These are phyloP conservation scores for Colletotrichum orbiculare DNA, from an alignment of 2,329 filamentous ascomycete species.

Conservation along the genomic window DNA sequence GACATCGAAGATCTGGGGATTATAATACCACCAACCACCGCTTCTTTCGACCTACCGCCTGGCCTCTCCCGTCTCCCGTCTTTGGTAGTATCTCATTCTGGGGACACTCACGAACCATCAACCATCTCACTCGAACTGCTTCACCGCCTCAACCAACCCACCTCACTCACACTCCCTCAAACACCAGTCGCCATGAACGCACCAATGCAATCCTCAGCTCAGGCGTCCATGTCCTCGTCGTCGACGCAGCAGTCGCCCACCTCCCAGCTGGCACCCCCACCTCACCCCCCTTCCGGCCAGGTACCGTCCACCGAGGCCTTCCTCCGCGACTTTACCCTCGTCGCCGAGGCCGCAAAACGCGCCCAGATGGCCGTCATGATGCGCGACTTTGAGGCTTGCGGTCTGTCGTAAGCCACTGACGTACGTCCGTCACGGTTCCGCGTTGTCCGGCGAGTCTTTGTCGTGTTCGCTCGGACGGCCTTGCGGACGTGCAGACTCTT, in stretches of 20 bases:
- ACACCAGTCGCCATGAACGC: slow-evolving; percentile 33
- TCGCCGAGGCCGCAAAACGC: slow-evolving; percentile 92
- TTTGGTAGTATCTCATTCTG: neutral
- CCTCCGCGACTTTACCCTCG: slow-evolving; percentile 83
- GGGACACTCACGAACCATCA: neutral
- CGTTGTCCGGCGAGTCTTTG: slow-evolving; percentile 8
- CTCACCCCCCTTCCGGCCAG: slow-evolving; percentile 44
- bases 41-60: slow-evolving; percentile 1
- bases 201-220: slow-evolving; percentile 31
- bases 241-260: slow-evolving; percentile 47
- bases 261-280: slow-evolving; percentile 36
- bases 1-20: slow-evolving; percentile 35
- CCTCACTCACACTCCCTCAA: neutral
- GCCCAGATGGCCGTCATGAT: slow-evolving; percentile 91
- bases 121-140: neutral
- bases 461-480: slow-evolving; percentile 4
- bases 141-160: neutral
- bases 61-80: neutral
- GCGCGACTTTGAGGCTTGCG: slow-evolving; percentile 83
- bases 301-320: slow-evolving; percentile 66
- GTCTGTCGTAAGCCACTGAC: slow-evolving; percentile 54
- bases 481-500: slow-evolving; percentile 8
- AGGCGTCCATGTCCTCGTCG: slow-evolving; percentile 37
- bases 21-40: slow-evolving; percentile 34
- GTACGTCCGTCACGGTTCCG: neutral